Conservation (phyloP, 164 flowering plant species). For the Magnolia kwangsiensis region DNA sequence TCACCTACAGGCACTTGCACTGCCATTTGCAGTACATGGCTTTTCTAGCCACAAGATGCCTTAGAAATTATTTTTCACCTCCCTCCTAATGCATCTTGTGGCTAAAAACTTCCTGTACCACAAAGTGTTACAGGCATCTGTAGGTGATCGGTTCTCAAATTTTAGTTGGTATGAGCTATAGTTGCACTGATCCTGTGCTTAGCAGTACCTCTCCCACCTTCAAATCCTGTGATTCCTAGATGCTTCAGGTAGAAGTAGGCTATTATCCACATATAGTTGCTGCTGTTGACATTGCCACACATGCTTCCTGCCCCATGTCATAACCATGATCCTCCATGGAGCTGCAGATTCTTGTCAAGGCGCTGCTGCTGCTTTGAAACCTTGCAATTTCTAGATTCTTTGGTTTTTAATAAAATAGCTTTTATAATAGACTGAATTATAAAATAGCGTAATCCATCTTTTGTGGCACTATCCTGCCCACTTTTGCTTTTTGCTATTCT, state of each 20-base stretch:
- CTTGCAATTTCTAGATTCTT: not conserved
- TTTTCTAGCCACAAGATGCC: too few relatives aligned
- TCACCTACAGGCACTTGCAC: too few relatives aligned
- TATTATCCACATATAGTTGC: slow-evolving; percentile 67
- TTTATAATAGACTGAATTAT: slow-evolving; percentile 27
- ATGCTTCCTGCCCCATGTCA: slow-evolving; percentile 71
- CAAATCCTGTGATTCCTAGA: slow-evolving; percentile 43
- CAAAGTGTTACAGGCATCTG: too few relatives aligned
- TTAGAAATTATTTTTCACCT: too few relatives aligned
- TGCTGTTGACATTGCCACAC: slow-evolving; percentile 48
- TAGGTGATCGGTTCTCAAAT: too few relatives aligned
- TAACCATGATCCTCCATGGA: not conserved
- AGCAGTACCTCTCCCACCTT: not conserved
- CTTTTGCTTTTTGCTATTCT: not conserved
- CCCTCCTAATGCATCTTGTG: too few relatives aligned
- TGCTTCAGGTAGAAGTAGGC: slow-evolving; percentile 71
- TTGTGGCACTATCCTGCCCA: not conserved
- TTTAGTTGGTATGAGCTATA: not conserved
- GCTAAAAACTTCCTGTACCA: too few relatives aligned
- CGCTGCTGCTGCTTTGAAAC: not conserved
- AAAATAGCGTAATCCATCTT: not conserved
- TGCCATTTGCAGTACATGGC: too few relatives aligned
- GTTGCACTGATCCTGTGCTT: not conserved
- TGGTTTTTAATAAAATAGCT: not conserved
- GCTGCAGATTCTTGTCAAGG: not conserved